phyloP scores from a whole-genome alignment of 768 basidiomycete genomes.

The Butyriboletus loyo region DNA sequence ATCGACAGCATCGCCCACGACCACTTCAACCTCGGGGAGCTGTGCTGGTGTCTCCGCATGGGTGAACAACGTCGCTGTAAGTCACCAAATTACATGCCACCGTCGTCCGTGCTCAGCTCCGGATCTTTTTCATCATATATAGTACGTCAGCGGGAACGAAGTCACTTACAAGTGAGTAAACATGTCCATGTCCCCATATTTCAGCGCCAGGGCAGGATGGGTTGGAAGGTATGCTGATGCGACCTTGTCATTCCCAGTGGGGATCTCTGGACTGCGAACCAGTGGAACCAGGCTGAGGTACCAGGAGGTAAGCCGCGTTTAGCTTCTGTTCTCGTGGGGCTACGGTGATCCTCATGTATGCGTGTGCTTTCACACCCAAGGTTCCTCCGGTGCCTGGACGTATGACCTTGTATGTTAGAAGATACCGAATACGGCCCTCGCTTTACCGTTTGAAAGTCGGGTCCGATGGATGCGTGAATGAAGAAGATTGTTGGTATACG shows the following conservation, averaged over 20 bases:
- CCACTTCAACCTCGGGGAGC: slow-evolving; percentile 26
- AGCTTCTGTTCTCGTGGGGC: neutral
- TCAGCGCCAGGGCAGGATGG: too few relatives aligned
- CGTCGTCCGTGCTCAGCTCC: neutral
- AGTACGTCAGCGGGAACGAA: slow-evolving; percentile 31
- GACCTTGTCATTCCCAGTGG: slow-evolving; percentile 30
- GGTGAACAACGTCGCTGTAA: slow-evolving; percentile 36
- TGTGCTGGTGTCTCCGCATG: slow-evolving; percentile 46
- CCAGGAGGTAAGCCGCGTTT: slow-evolving; percentile 25
- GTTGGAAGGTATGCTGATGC: neutral
- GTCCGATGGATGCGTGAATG: neutral
- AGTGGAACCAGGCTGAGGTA: slow-evolving; percentile 42
- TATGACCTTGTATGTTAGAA: slow-evolving; percentile 49
- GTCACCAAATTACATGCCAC: slow-evolving; percentile 8
- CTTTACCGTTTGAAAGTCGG: neutral
- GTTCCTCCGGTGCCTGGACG: slow-evolving; percentile 52
- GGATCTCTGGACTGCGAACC: slow-evolving; percentile 47
- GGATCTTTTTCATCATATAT: neutral
- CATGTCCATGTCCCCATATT: too few relatives aligned
- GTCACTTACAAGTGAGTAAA: slow-evolving; percentile 40
- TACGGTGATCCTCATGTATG: neutral
- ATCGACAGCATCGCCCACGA: slow-evolving; percentile 15
- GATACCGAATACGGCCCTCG: neutral
- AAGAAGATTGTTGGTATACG: neutral
- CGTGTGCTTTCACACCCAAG: slow-evolving; percentile 24